Base-by-base conservation (phyloP, 306 rosid species). In the Mimosa bimucronata region DNA sequence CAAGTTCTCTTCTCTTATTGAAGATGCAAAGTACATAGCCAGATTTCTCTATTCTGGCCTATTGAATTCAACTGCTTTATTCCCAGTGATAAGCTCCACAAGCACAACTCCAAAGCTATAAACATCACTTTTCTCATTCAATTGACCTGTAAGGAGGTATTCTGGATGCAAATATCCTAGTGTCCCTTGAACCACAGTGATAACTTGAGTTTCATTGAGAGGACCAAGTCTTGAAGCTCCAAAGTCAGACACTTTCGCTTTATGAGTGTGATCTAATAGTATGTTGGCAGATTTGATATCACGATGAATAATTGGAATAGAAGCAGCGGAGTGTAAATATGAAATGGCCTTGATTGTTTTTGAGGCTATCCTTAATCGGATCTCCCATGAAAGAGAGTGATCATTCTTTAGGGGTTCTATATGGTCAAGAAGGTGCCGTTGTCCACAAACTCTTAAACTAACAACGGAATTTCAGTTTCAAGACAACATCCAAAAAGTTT, bases 221-320 rank as follows among this genome's bases (percentile, higher is more conserved):
- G 92, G 88, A 34, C 86, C 68, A 65, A 88, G 61, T 53, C 73
- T 88, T 3, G 90, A 86, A 7, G 87, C 85, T n/a, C 91, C 88
- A 42, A 88, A 88, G n/a, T 58, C 29, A n/a, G 55, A 69, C 7
- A 69, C 55, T 21, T 69, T 69, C 2, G 74, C 55, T 6, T 0
- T 13, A 1, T 23, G 29, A 19, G n/a, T 76, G 3, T 71, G 73
- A 19, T 80, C 83, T n/a, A 87, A 25, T 18, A 87, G 69, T 50
- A 83, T 86, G 28, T 86, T 86, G 5, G 85, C 12, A 15, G 85
- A 61, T 67, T 81, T 83, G 30, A 86, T 68, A 64, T 84, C 84
- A 7, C 85, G 58, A 25, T 83, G 89, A 34, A 86, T 77, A 37
- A 86, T 81, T 4, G 87, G 83, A 15, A 38, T 72, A 10, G 84